A percentile compares a stretch with the other conserved stretches of the same genome.
These are phyloP conservation scores for Leishmania major DNA, from an alignment of 208 protist species.

Conservation along the genomic window DNA sequence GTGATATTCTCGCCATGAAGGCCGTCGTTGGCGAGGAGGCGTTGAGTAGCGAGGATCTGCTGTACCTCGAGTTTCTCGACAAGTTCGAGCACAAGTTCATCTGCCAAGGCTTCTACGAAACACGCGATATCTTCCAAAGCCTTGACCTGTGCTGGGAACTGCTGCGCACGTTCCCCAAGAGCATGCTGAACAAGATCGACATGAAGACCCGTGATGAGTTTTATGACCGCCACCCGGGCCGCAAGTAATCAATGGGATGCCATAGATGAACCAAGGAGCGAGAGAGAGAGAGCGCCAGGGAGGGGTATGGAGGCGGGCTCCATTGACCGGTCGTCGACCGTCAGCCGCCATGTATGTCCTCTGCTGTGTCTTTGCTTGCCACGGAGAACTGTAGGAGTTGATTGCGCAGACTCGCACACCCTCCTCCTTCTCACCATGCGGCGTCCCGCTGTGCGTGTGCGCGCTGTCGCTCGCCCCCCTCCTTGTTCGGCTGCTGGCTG, in stretches of 20 bases:
- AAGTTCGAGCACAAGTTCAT: slow-evolving; percentile 99
- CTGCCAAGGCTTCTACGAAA: slow-evolving; percentile 97
- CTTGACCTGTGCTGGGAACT: slow-evolving; percentile 99
- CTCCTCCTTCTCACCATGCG: neutral
- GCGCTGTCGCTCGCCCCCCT: no score
- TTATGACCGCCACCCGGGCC: slow-evolving; percentile 85
- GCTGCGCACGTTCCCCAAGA: slow-evolving; percentile 98
- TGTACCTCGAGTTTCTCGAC: slow-evolving; percentile 99
- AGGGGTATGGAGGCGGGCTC: neutral
- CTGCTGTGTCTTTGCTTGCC: neutral
- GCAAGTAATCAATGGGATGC: slow-evolving; percentile 14
- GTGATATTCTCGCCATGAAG: slow-evolving; percentile 99
- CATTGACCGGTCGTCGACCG: neutral
- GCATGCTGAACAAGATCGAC: slow-evolving; percentile 98
- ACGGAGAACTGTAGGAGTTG: neutral
- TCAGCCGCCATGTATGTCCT: neutral
- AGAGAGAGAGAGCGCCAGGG: slow-evolving; percentile 7
- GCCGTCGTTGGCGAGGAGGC: slow-evolving; percentile 99
- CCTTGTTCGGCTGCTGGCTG: no score
- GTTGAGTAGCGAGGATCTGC: slow-evolving; percentile 97
- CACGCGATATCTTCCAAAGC: slow-evolving; percentile 98
- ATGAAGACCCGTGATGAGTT: slow-evolving; percentile 95
- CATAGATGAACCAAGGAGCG: neutral
- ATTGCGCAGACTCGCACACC: neutral
- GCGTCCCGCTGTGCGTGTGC: neutral